Evolutionary conservation across 768 basidiomycete genomes (phyloP).

Genomic region (Naganishia randhawae): DNA sequence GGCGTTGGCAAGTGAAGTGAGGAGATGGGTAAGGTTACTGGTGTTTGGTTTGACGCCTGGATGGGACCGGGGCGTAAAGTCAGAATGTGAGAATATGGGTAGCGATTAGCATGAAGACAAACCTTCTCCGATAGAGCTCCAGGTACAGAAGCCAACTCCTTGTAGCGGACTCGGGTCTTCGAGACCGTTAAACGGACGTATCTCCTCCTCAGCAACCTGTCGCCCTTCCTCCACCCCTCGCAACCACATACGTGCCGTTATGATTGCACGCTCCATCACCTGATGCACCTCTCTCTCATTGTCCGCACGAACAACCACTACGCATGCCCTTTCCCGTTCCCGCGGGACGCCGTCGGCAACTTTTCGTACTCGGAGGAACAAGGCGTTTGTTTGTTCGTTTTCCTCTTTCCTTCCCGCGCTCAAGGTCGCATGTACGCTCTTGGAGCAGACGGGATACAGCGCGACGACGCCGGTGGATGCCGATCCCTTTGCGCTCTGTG

Average conservation of each 20-base stretch:
- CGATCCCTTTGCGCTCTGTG: not conserved
- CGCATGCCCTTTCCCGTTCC: not conserved
- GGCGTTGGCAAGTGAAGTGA: constrained; percentile 25
- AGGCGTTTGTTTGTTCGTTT: not conserved
- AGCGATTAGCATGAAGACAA: constrained; percentile 1
- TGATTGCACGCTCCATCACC: not conserved
- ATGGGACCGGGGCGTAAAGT: not conserved
- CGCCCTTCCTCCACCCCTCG: constrained; percentile 32
- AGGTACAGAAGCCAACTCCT: constrained; percentile 39
- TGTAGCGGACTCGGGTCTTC: constrained; percentile 31
- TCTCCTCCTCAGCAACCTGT: constrained; percentile 23
- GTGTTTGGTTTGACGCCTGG: constrained; percentile 24
- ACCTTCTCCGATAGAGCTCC: constrained; percentile 35
- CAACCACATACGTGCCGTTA: not conserved
- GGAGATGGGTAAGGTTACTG: constrained; percentile 32
- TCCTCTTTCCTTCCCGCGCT: not conserved
- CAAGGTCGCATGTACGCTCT: not conserved
- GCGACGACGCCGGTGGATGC: not conserved
- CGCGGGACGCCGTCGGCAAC: not conserved
- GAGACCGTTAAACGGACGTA: not conserved
- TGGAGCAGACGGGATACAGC: constrained; percentile 13
- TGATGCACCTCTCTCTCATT: not conserved
- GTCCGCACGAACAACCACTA: constrained; percentile 22
- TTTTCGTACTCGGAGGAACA: not conserved
- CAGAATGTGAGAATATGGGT: not conserved